Conservation (phyloP, 306 rosid species). For the Abrus pulchellus region DNA sequence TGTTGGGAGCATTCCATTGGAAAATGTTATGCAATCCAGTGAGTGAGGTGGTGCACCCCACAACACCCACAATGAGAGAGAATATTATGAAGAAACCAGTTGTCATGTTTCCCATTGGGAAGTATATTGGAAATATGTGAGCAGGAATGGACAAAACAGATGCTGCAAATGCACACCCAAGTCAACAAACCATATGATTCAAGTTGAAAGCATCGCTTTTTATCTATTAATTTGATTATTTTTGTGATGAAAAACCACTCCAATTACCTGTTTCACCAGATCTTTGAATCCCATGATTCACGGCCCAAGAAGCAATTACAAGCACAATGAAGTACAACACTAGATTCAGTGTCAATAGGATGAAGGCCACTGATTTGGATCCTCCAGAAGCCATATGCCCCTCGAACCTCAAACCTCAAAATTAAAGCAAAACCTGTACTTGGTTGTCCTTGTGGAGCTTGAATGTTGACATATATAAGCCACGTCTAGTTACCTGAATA, state of each 20-base stretch:
- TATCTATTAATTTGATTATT: background rate
- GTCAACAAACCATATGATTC: constrained; percentile 1
- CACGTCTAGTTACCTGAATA: background rate
- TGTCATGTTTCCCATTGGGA: constrained; percentile 87
- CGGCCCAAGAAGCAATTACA: constrained; percentile 86
- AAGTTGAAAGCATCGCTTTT: background rate
- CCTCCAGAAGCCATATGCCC: constrained; percentile 72
- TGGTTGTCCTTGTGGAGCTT: constrained; percentile 14
- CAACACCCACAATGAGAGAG: constrained; percentile 87
- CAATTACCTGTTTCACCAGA: constrained; percentile 72
- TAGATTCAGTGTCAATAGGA: constrained; percentile 74
- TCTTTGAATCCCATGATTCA: constrained; percentile 79
- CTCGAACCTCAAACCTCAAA: constrained; percentile 39
- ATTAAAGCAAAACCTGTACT: constrained; percentile 26
- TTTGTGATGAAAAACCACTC: background rate
- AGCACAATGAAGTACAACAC: constrained; percentile 68
- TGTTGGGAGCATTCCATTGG: constrained; percentile 60
- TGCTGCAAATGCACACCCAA: constrained; percentile 61
- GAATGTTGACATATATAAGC: constrained; percentile 37
- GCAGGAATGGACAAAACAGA: constrained; percentile 68
- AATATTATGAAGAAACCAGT: constrained; percentile 80
- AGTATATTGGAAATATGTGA: constrained; percentile 79
- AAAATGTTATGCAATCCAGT: constrained; percentile 69
- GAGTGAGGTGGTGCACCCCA: constrained; percentile 80
- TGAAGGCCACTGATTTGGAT: constrained; percentile 64